Conservation (phyloP, 169 alveolate species). For the Sarcocystis neurona region DNA sequence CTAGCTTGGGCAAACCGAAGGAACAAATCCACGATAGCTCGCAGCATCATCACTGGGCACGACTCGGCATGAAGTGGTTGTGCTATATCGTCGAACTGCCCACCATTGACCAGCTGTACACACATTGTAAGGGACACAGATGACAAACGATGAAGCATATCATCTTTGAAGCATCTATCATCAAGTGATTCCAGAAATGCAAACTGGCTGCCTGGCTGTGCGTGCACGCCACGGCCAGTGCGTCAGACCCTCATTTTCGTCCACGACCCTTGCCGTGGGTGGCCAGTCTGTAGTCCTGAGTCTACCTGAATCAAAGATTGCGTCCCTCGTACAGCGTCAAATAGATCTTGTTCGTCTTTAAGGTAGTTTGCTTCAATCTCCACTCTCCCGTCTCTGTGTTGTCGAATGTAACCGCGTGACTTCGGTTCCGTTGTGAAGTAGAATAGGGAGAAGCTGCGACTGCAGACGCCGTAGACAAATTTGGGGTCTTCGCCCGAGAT, state of each 20-base stretch:
- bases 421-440: constrained; percentile 77
- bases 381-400: constrained; percentile 66
- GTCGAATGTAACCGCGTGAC: constrained; percentile 69
- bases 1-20: constrained; percentile 12
- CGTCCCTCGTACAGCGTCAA: constrained; percentile 71
- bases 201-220: no score
- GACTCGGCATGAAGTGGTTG: constrained; percentile 26
- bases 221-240: no score
- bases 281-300: not conserved
- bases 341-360: constrained; percentile 66
- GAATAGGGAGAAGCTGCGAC: constrained; percentile 65
- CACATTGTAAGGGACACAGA: not conserved
- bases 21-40: not conserved
- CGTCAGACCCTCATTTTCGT: not conserved
- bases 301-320: constrained; percentile 20
- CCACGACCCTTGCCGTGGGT: not conserved
- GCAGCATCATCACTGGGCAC: constrained; percentile 32
- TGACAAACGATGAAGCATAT: not conserved
- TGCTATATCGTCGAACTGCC: not conserved
- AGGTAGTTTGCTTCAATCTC: constrained; percentile 72
- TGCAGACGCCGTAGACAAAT: not conserved
- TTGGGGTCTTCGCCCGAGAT: no score
- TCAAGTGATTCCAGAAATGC: no score
- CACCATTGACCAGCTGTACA: constrained; percentile 27
- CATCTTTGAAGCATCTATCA: no score